These are phyloP conservation scores for Tricholoma hemisulphureum DNA, from an alignment of 768 basidiomycete species.

Conservation along the genomic window DNA sequence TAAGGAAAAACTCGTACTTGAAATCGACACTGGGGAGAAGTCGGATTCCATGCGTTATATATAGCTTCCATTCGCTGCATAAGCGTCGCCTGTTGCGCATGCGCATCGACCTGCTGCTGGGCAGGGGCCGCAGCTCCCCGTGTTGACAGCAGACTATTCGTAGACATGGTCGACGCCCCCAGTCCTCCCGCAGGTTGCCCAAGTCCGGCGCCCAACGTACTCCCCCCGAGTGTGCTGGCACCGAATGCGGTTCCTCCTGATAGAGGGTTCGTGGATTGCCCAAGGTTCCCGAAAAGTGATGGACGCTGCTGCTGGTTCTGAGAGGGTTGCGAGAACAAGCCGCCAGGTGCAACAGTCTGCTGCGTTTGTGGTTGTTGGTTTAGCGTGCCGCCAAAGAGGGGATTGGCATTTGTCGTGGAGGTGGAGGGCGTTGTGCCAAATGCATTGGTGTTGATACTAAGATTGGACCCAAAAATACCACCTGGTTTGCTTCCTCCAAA, in stretches of 20 bases:
- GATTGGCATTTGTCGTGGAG: conserved; percentile 18
- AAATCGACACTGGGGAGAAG: conserved; percentile 70
- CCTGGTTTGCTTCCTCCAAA: conserved; percentile 19
- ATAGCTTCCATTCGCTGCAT: conserved; percentile 62
- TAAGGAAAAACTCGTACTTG: conserved; percentile 54
- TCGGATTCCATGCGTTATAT: conserved; percentile 68
- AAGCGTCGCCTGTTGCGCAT: conserved; percentile 54
- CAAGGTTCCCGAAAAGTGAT: conserved; percentile 23
- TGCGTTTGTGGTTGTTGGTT: conserved; percentile 23
- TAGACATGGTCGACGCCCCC: conserved; percentile 31
- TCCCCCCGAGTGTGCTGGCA: conserved; percentile 27
- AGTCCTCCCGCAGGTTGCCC: conserved; percentile 17
- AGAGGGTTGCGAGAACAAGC: conserved; percentile 26
- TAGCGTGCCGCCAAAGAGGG: conserved; percentile 24
- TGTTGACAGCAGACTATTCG: conserved; percentile 38
- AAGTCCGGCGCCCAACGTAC: conserved; percentile 34
- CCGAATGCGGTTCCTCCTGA: conserved; percentile 23
- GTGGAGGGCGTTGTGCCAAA: conserved; percentile 28
- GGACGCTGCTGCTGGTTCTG: conserved; percentile 27
- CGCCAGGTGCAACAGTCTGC: conserved; percentile 16
- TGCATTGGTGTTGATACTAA: conserved; percentile 26
- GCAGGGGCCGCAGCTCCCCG: conserved; percentile 33
- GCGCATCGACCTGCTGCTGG: conserved; percentile 57
- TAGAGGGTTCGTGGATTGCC: conserved; percentile 22
- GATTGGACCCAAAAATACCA: conserved; percentile 25